These are phyloP conservation scores for Chrysanthemum makinoi DNA, from an alignment of 129 eudicot genomes.

Conservation along the genomic window DNA sequence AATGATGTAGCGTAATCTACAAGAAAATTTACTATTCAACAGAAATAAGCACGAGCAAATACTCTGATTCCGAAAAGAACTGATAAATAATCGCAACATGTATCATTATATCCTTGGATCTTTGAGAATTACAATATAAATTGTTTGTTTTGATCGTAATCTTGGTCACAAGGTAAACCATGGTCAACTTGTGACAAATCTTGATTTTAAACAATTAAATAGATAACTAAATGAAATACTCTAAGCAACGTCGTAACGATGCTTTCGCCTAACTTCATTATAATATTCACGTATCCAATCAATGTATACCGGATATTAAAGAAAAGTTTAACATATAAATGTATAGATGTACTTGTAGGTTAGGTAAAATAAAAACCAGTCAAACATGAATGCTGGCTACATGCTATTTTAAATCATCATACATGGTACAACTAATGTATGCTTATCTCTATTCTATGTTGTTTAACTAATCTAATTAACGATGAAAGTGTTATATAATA, in stretches of 20 bases:
- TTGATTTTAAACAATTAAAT: neutral
- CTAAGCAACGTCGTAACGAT: neutral
- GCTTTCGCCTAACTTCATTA: slow-evolving; percentile 6
- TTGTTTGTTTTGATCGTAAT: slow-evolving; percentile 11
- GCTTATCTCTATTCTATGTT: too few relatives aligned
- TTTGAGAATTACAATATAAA: slow-evolving; percentile 23
- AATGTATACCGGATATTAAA: slow-evolving; percentile 8
- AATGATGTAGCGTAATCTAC: too few relatives aligned
- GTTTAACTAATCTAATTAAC: too few relatives aligned
- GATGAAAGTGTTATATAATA: too few relatives aligned
- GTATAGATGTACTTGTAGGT: neutral
- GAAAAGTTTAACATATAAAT: neutral
- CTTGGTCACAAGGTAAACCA: slow-evolving; percentile 23
- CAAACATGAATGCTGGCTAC: slow-evolving; percentile 14
- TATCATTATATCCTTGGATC: slow-evolving; percentile 8
- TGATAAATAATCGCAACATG: neutral
- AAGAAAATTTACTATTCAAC: too few relatives aligned
- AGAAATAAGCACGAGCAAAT: too few relatives aligned
- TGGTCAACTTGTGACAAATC: slow-evolving; percentile 21
- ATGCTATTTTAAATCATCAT: too few relatives aligned
- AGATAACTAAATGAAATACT: slow-evolving; percentile 19
- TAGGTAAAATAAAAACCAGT: slow-evolving; percentile 21
- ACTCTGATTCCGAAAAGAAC: too few relatives aligned
- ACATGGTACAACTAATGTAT: too few relatives aligned
- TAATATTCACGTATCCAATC: slow-evolving; percentile 11